Evolutionary conservation across 176 grass and related monocot genomes (phyloP).

Genomic region (Oryza rufipogon): DNA sequence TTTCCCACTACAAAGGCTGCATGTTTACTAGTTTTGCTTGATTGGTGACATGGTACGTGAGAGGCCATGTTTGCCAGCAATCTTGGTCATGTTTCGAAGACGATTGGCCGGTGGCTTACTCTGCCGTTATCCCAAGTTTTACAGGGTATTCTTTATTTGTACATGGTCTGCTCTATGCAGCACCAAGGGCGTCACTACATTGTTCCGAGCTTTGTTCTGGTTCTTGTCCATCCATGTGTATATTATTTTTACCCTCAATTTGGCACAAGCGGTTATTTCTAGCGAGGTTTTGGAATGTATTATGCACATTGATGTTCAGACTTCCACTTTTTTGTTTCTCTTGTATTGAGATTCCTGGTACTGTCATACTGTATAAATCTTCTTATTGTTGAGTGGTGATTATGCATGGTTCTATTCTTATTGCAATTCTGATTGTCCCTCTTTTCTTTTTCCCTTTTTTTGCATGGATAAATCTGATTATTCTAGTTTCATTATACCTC

Average conservation of each 20-base stretch:
- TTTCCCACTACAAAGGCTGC: neutral
- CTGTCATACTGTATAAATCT: neutral
- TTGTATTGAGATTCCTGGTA: neutral
- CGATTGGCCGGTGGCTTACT: neutral
- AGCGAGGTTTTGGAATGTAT: conserved; percentile 39
- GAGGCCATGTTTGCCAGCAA: conserved; percentile 10
- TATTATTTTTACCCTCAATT: conserved; percentile 29
- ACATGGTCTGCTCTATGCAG: conserved; percentile 47
- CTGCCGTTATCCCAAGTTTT: conserved; percentile 24
- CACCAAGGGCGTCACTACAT: conserved; percentile 36
- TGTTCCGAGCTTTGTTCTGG: conserved; percentile 34
- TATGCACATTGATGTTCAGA: conserved; percentile 28
- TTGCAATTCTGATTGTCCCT: neutral
- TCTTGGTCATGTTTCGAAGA: conserved; percentile 32
- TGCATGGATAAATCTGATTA: neutral
- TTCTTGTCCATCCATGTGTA: conserved; percentile 15
- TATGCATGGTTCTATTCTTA: neutral
- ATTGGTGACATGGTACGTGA: conserved; percentile 24
- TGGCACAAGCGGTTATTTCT: conserved; percentile 32
- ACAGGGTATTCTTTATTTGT: conserved; percentile 62
- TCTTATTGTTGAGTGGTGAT: neutral
- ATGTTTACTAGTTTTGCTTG: conserved; percentile 27
- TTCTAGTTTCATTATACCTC: neutral
- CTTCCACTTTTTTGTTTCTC: neutral
- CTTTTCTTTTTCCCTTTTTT: too few species aligned